Percentiles rank a stretch among this genome's conserved stretches.
phyloP scores from a whole-genome alignment of 768 basidiomycete species.

The Chlorophyllum brunneum region DNA sequence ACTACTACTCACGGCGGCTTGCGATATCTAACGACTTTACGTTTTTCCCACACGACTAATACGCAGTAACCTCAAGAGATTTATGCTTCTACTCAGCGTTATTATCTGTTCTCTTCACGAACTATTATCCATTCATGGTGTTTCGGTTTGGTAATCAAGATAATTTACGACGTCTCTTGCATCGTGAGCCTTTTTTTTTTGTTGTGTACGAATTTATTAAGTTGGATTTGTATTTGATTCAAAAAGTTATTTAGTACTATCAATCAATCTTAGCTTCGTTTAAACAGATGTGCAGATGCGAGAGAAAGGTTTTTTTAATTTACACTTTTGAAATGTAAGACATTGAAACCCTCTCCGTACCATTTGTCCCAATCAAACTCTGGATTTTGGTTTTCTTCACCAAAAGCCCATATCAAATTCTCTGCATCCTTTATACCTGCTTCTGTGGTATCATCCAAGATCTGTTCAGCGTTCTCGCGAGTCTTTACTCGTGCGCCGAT shows the following conservation, averaged over 20 bases:
- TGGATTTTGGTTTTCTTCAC: conserved; percentile 16
- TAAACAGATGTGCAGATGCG: neutral
- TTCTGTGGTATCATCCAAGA: conserved; percentile 4
- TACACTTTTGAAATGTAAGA: conserved; percentile 15
- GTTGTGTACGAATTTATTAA: neutral
- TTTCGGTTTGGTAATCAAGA: neutral
- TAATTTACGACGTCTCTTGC: no score
- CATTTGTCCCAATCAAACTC: conserved; percentile 18
- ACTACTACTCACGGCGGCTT: neutral
- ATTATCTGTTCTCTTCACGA: neutral
- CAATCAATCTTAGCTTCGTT: neutral
- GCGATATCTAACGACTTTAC: conserved; percentile 2
- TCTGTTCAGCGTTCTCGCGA: conserved; percentile 39
- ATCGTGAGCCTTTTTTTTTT: neutral
- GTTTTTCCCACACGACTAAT: neutral
- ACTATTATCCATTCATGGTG: conserved; percentile 4
- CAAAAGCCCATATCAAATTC: conserved; percentile 14
- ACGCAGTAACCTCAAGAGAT: neutral
- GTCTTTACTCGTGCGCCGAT: conserved; percentile 70
- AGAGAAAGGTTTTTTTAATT: no score
- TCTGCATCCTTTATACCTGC: conserved; percentile 6
- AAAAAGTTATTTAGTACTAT: neutral
- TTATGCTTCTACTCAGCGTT: neutral
- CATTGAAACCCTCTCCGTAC: conserved; percentile 17
- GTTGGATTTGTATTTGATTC: neutral